Percentiles rank a stretch among this genome's conserved stretches.
Evolutionary conservation across 352 stramenopile genomes (phyloP).

Genomic region (Stephanocyclus meneghinianus): DNA sequence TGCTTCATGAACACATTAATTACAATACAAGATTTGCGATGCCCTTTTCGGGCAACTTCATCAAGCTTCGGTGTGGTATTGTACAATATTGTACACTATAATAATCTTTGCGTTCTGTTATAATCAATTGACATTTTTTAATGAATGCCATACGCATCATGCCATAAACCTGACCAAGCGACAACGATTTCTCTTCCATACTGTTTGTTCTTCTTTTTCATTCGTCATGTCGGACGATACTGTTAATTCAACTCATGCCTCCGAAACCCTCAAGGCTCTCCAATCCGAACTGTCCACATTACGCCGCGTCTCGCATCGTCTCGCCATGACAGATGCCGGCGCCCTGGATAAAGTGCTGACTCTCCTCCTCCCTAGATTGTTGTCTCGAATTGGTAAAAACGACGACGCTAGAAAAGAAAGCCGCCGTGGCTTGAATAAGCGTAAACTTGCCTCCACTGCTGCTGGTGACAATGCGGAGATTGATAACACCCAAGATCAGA

Average conservation of each 20-base stretch:
- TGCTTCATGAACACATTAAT: no score
- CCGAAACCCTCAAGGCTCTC: slow-evolving; percentile 26
- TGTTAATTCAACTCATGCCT: not conserved
- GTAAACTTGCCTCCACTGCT: not conserved
- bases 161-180: no score
- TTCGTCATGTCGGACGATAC: no score
- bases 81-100: no score
- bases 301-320: slow-evolving; percentile 68
- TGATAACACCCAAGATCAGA: slow-evolving; percentile 15
- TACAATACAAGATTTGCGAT: no score
- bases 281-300: slow-evolving; percentile 59
- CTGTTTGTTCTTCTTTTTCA: no score
- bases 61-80: no score
- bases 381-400: slow-evolving; percentile 73
- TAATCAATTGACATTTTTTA: no score
- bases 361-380: slow-evolving; percentile 68
- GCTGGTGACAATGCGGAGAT: not conserved
- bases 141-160: no score
- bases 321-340: slow-evolving; percentile 67
- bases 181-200: no score
- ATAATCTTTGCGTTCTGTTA: no score
- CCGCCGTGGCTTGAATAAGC: slow-evolving; percentile 4
- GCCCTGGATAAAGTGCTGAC: slow-evolving; percentile 58
- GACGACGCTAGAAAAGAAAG: slow-evolving; percentile 46
- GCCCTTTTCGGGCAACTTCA: no score